Evolutionary conservation across 106 monocot species (phyloP).

Genomic region (Acanthochlamys bracteata): DNA sequence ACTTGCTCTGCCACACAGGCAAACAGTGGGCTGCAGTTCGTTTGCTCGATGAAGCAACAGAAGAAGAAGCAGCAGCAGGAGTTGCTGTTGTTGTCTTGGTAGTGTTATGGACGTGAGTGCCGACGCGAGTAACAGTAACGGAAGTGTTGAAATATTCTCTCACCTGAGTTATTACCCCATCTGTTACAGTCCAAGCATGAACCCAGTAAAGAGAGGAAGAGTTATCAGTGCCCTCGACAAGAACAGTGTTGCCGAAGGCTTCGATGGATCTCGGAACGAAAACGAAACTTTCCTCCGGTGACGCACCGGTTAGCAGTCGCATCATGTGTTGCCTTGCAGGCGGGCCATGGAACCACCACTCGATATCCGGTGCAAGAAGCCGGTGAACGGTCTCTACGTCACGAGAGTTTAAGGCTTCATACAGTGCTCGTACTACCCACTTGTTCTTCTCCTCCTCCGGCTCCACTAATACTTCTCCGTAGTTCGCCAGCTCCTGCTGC

Average conservation of each 20-base stretch:
- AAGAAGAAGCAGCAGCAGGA: background rate
- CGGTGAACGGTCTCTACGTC: constrained; percentile 40
- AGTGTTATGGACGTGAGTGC: background rate
- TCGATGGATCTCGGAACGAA: constrained; percentile 19
- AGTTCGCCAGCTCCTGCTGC: constrained; percentile 15
- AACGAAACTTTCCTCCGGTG: constrained; percentile 14
- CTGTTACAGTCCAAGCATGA: constrained; percentile 34
- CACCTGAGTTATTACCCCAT: constrained; percentile 42
- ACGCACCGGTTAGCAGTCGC: constrained; percentile 34
- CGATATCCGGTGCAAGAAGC: constrained; percentile 38
- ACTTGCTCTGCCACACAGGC: constrained; percentile 32
- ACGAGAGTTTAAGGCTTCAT: constrained; percentile 32
- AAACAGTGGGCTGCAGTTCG: background rate
- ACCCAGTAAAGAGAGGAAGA: constrained; percentile 14
- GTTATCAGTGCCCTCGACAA: constrained; percentile 25
- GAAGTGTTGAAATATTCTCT: constrained; percentile 92
- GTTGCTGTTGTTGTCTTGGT: no score
- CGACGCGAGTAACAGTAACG: constrained; percentile 48
- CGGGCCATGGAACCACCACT: constrained; percentile 57
- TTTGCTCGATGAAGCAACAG: background rate
- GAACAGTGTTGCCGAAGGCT: constrained; percentile 22
- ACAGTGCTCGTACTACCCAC: constrained; percentile 29
- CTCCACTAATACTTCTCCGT: background rate
- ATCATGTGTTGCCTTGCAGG: constrained; percentile 35
- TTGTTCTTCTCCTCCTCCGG: constrained; percentile 21